Base-by-base conservation (phyloP, 225 moss, liverwort and hornwort species). In the Anthoceros angustus region DNA sequence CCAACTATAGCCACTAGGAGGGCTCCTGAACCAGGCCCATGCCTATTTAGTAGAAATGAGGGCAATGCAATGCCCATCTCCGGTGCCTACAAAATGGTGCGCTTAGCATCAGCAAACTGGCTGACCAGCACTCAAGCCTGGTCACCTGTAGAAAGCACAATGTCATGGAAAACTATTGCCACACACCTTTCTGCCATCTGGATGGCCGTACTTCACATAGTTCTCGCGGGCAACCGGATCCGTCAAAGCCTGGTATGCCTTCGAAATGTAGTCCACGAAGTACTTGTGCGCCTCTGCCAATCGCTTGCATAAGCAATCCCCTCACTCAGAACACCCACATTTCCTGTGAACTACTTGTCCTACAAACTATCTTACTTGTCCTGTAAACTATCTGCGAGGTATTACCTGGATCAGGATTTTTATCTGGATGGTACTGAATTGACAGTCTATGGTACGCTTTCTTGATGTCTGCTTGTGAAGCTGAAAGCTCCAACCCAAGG, bases 31-130 rank as follows among this genome's bases (percentile, higher is more conserved):
- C 92, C 89, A 74, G 98, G 88, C 60, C 98, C 98, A 64, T 98
- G 91, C 64, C 92, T 98, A 64, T 98, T 87, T 61, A 98, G 83
- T 42, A 98, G 80, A 70, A 98, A 89, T 24, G 83, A 89, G 46
- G 98, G 98, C 25, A 98, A 73, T 12, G 98, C 98, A 41, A 98
- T 87, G 25, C 98, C 98, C 98, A 98, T 87, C 83, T 89, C 80
- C 83, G 89, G 82, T 46, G 85, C 86, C 85, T 98, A 81, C 79
- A 72, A 15, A 39, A 63, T 40, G 68, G 10, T 40, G 49, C 64
- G 62, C 40, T 70, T 7, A 63, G 10, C 24, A 25, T 14, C 55
- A 7, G 49, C 23, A 14, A 24, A n/a, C n/a, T n/a, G n/a, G n/a
- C n/a, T n/a, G 9, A 20, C 40, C 45, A 67, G 12, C 25, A 62